Evolutionary conservation across 2,329 filamentous ascomycete genomes (phyloP).

Genomic region (Cryphonectria japonica): DNA sequence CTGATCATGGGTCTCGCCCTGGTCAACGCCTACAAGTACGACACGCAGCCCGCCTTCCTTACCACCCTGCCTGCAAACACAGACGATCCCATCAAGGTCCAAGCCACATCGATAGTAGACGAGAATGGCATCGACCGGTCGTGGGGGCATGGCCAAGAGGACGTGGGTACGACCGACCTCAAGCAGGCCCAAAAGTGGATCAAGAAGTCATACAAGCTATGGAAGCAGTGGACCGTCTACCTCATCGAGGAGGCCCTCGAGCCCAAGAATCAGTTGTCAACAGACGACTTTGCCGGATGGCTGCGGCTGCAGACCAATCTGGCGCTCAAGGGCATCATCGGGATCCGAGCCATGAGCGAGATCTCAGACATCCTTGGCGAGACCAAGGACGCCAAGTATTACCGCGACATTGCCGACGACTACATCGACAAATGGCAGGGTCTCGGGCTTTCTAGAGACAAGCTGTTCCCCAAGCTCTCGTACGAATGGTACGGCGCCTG

Average conservation of each 20-base stretch:
- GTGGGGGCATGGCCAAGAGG: conserved; percentile 52
- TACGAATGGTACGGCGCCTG: conserved; percentile 83
- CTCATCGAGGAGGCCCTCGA: conserved; percentile 71
- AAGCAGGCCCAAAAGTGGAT: conserved; percentile 46
- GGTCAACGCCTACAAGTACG: conserved; percentile 73
- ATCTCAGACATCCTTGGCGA: conserved; percentile 64
- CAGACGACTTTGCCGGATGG: conserved; percentile 79
- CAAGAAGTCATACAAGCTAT: conserved; percentile 64
- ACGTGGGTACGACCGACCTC: conserved; percentile 46
- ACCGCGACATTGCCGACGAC: conserved; percentile 63
- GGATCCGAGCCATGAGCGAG: conserved; percentile 77
- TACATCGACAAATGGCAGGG: conserved; percentile 75
- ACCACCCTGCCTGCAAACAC: conserved; percentile 30
- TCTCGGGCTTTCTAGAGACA: conserved; percentile 70
- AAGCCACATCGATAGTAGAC: conserved; percentile 29
- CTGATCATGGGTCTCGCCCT: conserved; percentile 79
- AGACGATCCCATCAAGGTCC: conserved; percentile 20
- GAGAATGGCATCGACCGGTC: conserved; percentile 41
- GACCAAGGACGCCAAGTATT: conserved; percentile 61
- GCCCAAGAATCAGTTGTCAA: conserved; percentile 73
- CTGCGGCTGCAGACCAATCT: conserved; percentile 75
- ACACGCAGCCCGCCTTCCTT: conserved; percentile 57
- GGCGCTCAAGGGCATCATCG: conserved; percentile 76
- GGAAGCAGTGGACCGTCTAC: conserved; percentile 77
- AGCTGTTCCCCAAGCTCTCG: conserved; percentile 74